Percentiles rank a stretch among this genome's conserved stretches.
Conservation (phyloP, 495 filamentous ascomycete genomes). For the Lophium mytilinum region DNA sequence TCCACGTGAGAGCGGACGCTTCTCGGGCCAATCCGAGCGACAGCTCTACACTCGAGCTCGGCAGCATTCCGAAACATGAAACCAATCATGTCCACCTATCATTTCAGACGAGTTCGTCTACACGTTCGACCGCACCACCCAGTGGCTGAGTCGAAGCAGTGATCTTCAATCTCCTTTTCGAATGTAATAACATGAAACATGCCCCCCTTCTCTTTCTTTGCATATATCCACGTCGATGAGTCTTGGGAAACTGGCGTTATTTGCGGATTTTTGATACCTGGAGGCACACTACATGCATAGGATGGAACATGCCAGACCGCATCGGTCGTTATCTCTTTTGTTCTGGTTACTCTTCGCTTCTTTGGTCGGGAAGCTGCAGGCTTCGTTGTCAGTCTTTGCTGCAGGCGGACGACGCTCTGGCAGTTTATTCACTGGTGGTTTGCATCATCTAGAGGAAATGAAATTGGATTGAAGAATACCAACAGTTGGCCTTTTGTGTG, state of each 20-base stretch:
- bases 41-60: neutral
- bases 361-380: neutral
- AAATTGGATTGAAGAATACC: no score
- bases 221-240: neutral
- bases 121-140: neutral
- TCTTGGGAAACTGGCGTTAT: neutral
- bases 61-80: neutral
- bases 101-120: neutral
- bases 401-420: no score
- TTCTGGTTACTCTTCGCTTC: neutral
- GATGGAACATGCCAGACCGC: neutral
- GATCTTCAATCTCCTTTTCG: neutral
- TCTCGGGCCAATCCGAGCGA: neutral
- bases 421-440: no score
- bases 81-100: neutral
- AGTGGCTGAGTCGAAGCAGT: neutral
- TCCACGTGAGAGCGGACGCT: neutral
- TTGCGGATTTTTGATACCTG: neutral
- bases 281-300: neutral
- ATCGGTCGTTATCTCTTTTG: neutral
- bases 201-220: neutral
- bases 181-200: neutral
- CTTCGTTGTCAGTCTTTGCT: no score
- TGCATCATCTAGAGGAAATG: no score
- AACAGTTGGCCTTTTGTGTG: no score